Evolutionary conservation across 1,139 yeast species (phyloP), one percentile per base, ranked within the genome.

Genomic region (Yarrowia galli): DNA sequence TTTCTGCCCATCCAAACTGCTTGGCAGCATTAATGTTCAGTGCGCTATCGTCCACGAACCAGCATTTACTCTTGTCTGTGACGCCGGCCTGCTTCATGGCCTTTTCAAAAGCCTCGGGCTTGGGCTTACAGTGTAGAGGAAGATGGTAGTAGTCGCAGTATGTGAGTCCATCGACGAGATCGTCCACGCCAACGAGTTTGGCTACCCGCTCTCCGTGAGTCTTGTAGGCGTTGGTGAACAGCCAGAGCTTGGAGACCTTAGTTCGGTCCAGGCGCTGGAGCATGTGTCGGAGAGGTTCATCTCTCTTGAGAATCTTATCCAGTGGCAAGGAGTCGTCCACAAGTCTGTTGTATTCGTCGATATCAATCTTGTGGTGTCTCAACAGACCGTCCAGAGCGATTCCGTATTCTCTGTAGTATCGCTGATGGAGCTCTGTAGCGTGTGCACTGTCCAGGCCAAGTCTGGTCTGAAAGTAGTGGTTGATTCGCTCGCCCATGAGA

Each of bases 321-420:
- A 95, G 82, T 32, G 97, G 98, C 67, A 95, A 81, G 0, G 98
- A 88, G 75, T 95, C 98, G 78, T 95, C 99, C 20, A 95, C 98
- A 72, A 89, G 84, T 58, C 84, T 81, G 77, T 95, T 95, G 78
- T 95, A 95, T 72, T 91, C 95, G 78, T 95, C 77, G 4, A 98
- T 98, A 75, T 93, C 91, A 32, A 92, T 91, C 70, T 87, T 86
- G 75, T 92, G 93, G 76, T 87, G 85, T 75, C 92, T 83, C 5
- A 92, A 97, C 60, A 92, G 81, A 0, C 99, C 99, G 77, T 95
- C 97, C 65, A 95, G 85, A 0, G 98, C 98, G 70, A 95, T 83
- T 0, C 99, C 99, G 74, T 92, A 95, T 60, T 91, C 89, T 72
- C 85, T 86, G 77, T 93, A 95, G 79, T 95, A 95, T 71, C 84